Evolutionary conservation across 306 rosid species (phyloP).

Genomic region (Dryas octopetala): DNA sequence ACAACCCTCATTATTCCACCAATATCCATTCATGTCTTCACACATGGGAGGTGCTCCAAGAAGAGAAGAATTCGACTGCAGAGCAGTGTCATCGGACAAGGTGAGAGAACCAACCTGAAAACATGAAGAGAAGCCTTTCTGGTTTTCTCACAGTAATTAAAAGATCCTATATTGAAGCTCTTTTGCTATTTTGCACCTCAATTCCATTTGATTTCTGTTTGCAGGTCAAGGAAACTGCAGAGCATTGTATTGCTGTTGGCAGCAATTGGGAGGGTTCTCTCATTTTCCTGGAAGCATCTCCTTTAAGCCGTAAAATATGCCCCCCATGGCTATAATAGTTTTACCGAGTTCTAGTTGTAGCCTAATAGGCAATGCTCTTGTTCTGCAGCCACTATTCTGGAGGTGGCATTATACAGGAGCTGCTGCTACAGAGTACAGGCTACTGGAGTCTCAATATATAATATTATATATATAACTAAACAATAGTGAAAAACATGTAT

Average conservation of each 20-base stretch:
- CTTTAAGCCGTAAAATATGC: not conserved
- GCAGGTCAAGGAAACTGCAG: conserved; percentile 39
- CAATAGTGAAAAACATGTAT: not conserved
- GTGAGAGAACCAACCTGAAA: conserved; percentile 38
- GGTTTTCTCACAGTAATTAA: not conserved
- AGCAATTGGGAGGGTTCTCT: not conserved
- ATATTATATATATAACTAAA: not conserved
- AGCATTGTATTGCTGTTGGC: not conserved
- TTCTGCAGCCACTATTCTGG: not conserved
- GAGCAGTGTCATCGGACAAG: conserved; percentile 21
- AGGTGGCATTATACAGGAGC: not conserved
- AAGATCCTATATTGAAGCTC: conserved; percentile 5
- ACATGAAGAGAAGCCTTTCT: conserved; percentile 9
- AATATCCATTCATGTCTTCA: not conserved
- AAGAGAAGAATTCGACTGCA: not conserved
- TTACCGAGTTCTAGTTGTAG: not conserved
- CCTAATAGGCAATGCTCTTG: not conserved
- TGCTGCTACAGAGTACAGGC: not conserved
- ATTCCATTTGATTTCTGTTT: conserved; percentile 22
- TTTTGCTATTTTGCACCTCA: not conserved
- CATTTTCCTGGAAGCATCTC: not conserved
- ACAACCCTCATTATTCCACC: not conserved
- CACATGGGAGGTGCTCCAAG: conserved; percentile 1
- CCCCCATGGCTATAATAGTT: not conserved
- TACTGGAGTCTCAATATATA: not conserved